These are phyloP conservation scores for Cystobasidium slooffiae DNA, from an alignment of 1,284 basidiomycete species.

Conservation along the genomic window DNA sequence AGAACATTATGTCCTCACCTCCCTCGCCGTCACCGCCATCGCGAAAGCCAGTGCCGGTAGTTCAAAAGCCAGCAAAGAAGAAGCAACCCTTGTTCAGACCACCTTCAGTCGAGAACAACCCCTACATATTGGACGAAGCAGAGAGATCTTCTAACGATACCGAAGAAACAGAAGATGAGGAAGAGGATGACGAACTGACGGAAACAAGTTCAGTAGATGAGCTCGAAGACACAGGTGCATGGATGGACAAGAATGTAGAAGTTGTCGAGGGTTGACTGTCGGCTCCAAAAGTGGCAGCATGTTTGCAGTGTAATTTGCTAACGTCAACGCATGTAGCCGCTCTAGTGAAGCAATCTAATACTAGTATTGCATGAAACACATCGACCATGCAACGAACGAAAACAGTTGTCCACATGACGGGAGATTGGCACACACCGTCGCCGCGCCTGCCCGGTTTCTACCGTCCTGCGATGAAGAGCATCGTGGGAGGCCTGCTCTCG, in stretches of 20 bases:
- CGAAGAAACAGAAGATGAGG: not conserved
- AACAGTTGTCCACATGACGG: no score
- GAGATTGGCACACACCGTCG: no score
- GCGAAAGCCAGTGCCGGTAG: not conserved
- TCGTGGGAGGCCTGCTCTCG: no score
- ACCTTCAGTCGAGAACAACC: not conserved
- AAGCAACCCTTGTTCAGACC: constrained; percentile 21
- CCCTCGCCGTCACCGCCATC: not conserved
- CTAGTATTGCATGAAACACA: no score
- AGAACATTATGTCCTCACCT: not conserved
- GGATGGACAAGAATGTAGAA: constrained; percentile 10
- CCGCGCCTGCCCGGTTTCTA: no score
- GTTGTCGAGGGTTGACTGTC: not conserved
- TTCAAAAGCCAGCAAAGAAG: not conserved
- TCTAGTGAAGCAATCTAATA: no score
- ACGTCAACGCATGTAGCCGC: no score
- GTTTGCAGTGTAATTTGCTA: no score
- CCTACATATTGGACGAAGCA: not conserved
- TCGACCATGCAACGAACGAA: no score
- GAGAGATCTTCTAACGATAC: not conserved
- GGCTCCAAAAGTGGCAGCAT: no score
- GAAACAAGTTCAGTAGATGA: not conserved
- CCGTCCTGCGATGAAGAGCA: no score
- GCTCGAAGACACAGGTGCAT: constrained; percentile 1
- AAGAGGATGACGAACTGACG: not conserved